Conservation (phyloP, 495 filamentous ascomycete genomes). For the Neurospora africana region DNA sequence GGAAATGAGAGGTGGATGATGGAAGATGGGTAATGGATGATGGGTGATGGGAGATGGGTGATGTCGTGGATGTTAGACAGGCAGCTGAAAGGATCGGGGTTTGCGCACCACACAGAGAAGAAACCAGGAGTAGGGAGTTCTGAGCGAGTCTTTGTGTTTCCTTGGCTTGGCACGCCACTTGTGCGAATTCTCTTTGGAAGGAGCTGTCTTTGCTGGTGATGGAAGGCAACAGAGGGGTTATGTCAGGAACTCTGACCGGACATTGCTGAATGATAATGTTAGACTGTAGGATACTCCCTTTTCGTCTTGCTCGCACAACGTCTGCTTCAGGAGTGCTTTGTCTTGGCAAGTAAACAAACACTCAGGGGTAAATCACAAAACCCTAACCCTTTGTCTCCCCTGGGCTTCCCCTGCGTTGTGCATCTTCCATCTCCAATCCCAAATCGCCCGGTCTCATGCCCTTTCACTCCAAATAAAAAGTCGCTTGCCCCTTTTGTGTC, state of each 20-base stretch:
- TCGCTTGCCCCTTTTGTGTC: background rate
- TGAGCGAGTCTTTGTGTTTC: background rate
- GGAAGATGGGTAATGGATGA: too few relatives aligned
- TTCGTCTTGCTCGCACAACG: background rate
- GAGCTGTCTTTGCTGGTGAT: background rate
- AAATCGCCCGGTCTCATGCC: too few relatives aligned
- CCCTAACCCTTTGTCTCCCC: background rate
- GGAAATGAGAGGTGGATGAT: background rate
- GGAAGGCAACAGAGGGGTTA: background rate
- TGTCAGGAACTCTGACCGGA: background rate
- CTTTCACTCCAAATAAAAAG: conserved; percentile 12
- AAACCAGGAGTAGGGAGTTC: background rate
- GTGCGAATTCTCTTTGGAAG: background rate
- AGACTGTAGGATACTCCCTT: background rate
- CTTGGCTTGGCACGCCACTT: background rate
- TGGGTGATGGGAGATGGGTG: too few relatives aligned
- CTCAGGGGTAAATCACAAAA: background rate
- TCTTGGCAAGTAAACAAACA: background rate
- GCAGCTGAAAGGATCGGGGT: background rate
- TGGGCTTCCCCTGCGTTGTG: background rate
- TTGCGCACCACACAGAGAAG: background rate
- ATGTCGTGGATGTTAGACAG: background rate
- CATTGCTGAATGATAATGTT: background rate
- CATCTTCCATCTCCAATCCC: background rate
- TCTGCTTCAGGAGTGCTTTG: background rate